These are phyloP conservation scores for Chamaecyparis obtusa DNA, from an alignment of 75 land plant genomes.

Conservation along the genomic window DNA sequence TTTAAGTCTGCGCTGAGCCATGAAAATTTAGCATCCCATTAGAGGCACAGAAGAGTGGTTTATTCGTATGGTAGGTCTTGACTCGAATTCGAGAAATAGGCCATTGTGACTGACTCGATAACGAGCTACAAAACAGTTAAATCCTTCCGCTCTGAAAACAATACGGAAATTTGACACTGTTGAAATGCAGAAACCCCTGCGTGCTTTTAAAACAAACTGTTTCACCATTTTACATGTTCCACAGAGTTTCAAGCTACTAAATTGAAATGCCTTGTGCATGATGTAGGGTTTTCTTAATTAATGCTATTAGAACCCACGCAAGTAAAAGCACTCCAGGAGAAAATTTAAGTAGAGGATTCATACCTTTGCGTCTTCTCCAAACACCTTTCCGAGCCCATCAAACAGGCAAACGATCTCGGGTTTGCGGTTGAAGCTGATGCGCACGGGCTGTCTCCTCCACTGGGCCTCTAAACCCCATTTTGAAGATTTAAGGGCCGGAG, in stretches of 20 bases:
- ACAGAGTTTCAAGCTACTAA: neutral
- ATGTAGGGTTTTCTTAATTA: neutral
- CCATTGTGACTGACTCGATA: neutral
- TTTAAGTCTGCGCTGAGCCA: neutral
- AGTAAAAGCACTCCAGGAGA: neutral
- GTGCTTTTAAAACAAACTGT: neutral
- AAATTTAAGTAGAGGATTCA: neutral
- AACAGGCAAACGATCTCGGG: neutral
- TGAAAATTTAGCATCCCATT: neutral
- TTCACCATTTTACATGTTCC: neutral
- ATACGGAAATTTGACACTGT: neutral
- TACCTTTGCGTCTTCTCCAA: neutral
- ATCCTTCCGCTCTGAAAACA: neutral
- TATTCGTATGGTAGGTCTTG: neutral
- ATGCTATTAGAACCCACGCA: neutral
- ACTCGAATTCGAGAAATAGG: neutral
- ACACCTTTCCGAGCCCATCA: neutral
- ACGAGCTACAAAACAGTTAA: neutral
- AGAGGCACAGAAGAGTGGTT: neutral
- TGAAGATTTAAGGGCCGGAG: neutral
- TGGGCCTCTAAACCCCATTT: neutral
- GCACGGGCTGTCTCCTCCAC: neutral
- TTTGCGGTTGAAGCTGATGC: neutral
- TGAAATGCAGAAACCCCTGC: neutral
- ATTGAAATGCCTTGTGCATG: neutral